These are phyloP conservation scores for Candida golubevii DNA, from an alignment of 805 yeast genomes.

Conservation along the genomic window DNA sequence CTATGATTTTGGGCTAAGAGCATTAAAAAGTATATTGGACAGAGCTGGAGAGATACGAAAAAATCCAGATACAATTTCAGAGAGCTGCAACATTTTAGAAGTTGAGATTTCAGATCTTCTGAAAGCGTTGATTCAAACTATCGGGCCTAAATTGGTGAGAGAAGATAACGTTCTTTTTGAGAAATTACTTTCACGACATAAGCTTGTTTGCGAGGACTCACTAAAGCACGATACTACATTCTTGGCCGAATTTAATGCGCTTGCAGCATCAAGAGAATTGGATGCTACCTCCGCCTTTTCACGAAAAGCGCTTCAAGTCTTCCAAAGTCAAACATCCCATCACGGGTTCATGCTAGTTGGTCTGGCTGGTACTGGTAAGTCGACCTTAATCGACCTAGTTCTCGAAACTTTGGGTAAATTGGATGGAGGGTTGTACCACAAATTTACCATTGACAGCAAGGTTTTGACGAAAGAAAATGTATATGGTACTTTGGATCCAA, in stretches of 20 bases:
- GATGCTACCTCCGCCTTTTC: constrained; percentile 41
- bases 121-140: constrained; percentile 52
- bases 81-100: background rate
- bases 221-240: constrained; percentile 25
- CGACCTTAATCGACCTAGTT: constrained; percentile 48
- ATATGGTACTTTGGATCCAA: constrained; percentile 66
- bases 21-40: constrained; percentile 63
- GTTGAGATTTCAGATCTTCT: constrained; percentile 5
- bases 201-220: constrained; percentile 17
- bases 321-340: constrained; percentile 55
- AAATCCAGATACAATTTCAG: background rate
- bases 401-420: constrained; percentile 38
- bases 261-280: constrained; percentile 31
- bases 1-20: constrained; percentile 87
- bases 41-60: constrained; percentile 43
- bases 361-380: constrained; percentile 68
- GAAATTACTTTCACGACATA: constrained; percentile 1
- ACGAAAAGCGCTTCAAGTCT: constrained; percentile 55
- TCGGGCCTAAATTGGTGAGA: constrained; percentile 62
- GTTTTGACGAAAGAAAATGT: constrained; percentile 60
- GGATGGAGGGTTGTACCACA: constrained; percentile 29
- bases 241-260: constrained; percentile 17
- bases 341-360: constrained; percentile 86
- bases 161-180: constrained; percentile 44
- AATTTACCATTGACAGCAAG: constrained; percentile 66